These are phyloP conservation scores for Pilasporangium apinafurcum DNA, from an alignment of 352 stramenopile genomes.

Conservation along the genomic window DNA sequence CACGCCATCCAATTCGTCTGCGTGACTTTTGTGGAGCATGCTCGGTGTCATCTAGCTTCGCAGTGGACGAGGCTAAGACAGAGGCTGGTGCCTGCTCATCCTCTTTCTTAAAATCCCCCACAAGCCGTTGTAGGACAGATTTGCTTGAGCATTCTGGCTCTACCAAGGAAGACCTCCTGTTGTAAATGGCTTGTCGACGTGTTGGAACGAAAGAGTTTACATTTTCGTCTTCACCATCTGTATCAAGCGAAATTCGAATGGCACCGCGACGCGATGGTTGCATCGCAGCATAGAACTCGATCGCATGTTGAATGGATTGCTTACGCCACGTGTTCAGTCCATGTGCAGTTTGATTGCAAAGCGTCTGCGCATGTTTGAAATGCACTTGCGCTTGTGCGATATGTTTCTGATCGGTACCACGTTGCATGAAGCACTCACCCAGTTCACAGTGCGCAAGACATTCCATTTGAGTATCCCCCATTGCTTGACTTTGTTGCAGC, in stretches of 20 bases:
- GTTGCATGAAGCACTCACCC: constrained; percentile 28
- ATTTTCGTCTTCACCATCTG: neutral
- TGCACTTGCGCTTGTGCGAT: constrained; percentile 24
- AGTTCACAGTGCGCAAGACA: constrained; percentile 44
- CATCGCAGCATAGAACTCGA: constrained; percentile 46
- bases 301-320: constrained; percentile 39
- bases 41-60: too few relatives aligned
- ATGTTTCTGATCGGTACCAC: too few relatives aligned
- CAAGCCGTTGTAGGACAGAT: too few relatives aligned
- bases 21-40: neutral
- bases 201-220: neutral
- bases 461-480: constrained; percentile 35
- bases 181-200: too few relatives aligned
- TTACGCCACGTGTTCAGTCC: constrained; percentile 23
- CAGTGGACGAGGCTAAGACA: too few relatives aligned
- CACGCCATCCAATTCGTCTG: constrained; percentile 1
- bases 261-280: constrained; percentile 16
- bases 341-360: constrained; percentile 43
- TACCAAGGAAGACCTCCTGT: too few relatives aligned
- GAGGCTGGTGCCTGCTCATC: too few relatives aligned
- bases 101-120: too few relatives aligned
- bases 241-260: constrained; percentile 7
- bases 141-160: too few relatives aligned
- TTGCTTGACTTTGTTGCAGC: constrained; percentile 21
- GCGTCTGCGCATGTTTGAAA: constrained; percentile 26